phyloP scores from a whole-genome alignment of 2,329 filamentous ascomycete species.

The Penicillium brevicompactum region DNA sequence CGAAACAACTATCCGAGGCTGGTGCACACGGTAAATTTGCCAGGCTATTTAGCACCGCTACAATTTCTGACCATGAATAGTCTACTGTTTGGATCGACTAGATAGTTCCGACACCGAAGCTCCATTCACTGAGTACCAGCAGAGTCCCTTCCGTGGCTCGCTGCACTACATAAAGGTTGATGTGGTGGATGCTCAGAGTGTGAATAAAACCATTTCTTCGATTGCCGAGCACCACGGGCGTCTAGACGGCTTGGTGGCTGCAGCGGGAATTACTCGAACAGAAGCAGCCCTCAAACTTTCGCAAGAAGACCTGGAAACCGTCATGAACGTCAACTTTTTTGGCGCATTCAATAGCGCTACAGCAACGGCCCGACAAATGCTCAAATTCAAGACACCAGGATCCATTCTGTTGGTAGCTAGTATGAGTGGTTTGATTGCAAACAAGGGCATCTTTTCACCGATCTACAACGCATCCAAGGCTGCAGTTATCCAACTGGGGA shows the following conservation, averaged over 20 bases:
- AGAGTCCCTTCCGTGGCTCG: no score
- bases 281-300: constrained; percentile 77
- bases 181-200: constrained; percentile 68
- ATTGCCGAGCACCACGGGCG: constrained; percentile 72
- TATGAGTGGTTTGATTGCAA: constrained; percentile 64
- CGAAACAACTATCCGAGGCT: no score
- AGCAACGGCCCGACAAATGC: constrained; percentile 65
- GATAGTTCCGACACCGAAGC: no score
- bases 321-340: constrained; percentile 64
- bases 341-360: constrained; percentile 65
- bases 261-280: constrained; percentile 76
- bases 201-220: constrained; percentile 67
- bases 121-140: no score
- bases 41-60: no score
- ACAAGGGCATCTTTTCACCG: constrained; percentile 37
- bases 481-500: no score
- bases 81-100: no score
- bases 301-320: constrained; percentile 60
- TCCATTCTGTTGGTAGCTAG: constrained; percentile 65
- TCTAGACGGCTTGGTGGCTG: constrained; percentile 76
- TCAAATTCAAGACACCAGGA: constrained; percentile 59
- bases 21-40: no score
- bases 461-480: constrained; percentile 1
- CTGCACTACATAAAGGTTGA: constrained; percentile 78
- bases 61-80: no score